Evolutionary conservation across 2,329 filamentous ascomycete species (phyloP), one percentile per base, ranked within the genome.

Genomic region (Ceratocystis alfenasii): DNA sequence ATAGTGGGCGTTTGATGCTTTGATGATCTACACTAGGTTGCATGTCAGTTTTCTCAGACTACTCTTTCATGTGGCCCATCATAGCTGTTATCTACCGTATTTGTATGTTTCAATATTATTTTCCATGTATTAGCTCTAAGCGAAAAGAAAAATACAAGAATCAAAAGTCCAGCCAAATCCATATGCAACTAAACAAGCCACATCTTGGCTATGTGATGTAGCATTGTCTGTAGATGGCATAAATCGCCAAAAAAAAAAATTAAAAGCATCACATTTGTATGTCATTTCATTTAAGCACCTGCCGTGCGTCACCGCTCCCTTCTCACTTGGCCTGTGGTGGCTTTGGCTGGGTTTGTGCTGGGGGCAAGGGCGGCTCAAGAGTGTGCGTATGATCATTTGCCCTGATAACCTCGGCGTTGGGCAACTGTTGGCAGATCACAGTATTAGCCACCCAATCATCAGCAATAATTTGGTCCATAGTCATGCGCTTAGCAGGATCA

Each of bases 401-500:
- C 61, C 82, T 85, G 67, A 90, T 79, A 17, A 96, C 83, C 61
- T 81, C 79, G 1, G 91, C 90, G 1, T 78, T 76, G 28, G 84
- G 85, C 65, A 88, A 81, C 73, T 95, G 93, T 69, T 87, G 82
- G 74, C 94, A 99, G 53, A 95, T 90, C 22, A 88, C 80, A 41
- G 89, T 90, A 71, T 87, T 86, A 61, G 86, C 84, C n/a, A 97
- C 85, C 94, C 94, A 99, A 17, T 87, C 86, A 73, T 99, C 93
- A 25, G 86, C 83, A 63, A 96, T 76, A 20, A 99, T 89, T 72
- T 99, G 91, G 28, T 87, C 81, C 79, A 99, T 87, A 2, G 83
- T 89, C 2, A 91, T 93, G 66, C 94, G 84, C 70, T 88, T 87
- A 72, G 84, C 87, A 0, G 92, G 90, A 71, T 96, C 85, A 63